Conservation (phyloP, 371 early-diverging fungal species). For the Actinomortierella wolfii region DNA sequence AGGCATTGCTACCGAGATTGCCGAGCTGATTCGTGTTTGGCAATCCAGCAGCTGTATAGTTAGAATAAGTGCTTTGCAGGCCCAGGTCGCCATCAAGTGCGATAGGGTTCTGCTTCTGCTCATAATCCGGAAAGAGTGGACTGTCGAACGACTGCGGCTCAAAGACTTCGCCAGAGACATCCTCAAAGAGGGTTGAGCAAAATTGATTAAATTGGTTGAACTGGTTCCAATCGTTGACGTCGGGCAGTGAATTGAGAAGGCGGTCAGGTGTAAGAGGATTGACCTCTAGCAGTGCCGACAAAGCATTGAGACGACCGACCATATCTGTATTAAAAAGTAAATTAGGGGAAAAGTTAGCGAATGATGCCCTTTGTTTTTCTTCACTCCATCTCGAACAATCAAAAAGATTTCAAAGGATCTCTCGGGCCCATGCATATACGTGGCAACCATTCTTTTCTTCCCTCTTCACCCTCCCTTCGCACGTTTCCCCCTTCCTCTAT, state of each 20-base stretch:
- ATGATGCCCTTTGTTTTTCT: neutral
- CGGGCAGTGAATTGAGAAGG: constrained; percentile 47
- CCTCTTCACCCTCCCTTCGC: too few relatives aligned
- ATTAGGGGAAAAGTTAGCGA: neutral
- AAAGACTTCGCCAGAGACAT: constrained; percentile 33
- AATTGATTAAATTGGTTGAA: constrained; percentile 45
- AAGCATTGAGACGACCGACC: constrained; percentile 52
- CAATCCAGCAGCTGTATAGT: constrained; percentile 1
- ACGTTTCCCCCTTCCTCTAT: too few relatives aligned
- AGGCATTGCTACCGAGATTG: neutral
- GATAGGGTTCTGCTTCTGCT: constrained; percentile 19
- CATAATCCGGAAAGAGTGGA: constrained; percentile 30
- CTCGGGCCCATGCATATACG: too few relatives aligned
- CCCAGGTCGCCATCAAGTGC: constrained; percentile 8
- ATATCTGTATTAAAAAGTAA: constrained; percentile 45
- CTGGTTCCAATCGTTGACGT: constrained; percentile 54
- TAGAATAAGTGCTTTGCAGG: neutral
- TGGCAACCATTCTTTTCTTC: too few relatives aligned
- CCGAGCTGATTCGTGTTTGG: neutral
- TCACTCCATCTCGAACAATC: too few relatives aligned
- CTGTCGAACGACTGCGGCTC: constrained; percentile 18
- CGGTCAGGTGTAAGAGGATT: constrained; percentile 47
- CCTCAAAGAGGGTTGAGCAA: constrained; percentile 32
- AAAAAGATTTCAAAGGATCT: too few relatives aligned
- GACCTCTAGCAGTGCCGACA: constrained; percentile 39